Evolutionary conservation across 2,329 filamentous ascomycete genomes (phyloP).

Genomic region (Fusarium incarnatum): DNA sequence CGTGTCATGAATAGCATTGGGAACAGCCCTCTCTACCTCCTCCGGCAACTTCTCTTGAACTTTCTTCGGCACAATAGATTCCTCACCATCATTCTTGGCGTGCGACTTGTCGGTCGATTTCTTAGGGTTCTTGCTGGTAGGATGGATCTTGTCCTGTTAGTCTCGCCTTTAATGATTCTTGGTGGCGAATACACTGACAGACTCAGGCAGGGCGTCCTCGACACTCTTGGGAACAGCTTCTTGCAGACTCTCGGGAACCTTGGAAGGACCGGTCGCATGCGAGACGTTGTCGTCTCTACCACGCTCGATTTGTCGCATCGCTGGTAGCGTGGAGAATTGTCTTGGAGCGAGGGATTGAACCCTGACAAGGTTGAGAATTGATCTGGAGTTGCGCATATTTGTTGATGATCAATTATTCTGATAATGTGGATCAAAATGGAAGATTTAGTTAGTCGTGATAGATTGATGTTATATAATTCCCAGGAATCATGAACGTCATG

Average conservation of each 20-base stretch:
- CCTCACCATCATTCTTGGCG: conserved; percentile 35
- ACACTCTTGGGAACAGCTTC: conserved; percentile 21
- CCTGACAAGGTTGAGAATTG: background rate
- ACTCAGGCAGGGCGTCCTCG: conserved; percentile 35
- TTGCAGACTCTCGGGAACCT: conserved; percentile 26
- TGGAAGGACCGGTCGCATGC: conserved; percentile 31
- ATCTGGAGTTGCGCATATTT: background rate
- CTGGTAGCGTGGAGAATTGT: conserved; percentile 5
- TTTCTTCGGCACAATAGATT: conserved; percentile 42
- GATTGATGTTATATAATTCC: background rate
- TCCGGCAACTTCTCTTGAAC: conserved; percentile 43
- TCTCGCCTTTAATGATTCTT: too few species aligned
- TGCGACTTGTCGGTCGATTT: conserved; percentile 39
- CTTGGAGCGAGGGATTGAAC: background rate
- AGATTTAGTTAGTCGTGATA: fast-evolving
- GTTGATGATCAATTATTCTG: background rate
- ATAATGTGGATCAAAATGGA: too few species aligned
- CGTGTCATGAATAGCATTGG: conserved; percentile 38
- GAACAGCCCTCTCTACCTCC: conserved; percentile 39
- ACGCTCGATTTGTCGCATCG: conserved; percentile 10
- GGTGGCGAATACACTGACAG: background rate
- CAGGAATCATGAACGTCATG: background rate
- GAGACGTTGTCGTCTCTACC: conserved; percentile 14
- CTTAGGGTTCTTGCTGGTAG: conserved; percentile 24
- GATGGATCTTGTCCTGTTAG: conserved; percentile 31